A percentile compares a stretch with the other conserved stretches of the same genome.
These are phyloP conservation scores for Hydnomerulius pinastri DNA, from an alignment of 768 basidiomycete species.

Conservation along the genomic window DNA sequence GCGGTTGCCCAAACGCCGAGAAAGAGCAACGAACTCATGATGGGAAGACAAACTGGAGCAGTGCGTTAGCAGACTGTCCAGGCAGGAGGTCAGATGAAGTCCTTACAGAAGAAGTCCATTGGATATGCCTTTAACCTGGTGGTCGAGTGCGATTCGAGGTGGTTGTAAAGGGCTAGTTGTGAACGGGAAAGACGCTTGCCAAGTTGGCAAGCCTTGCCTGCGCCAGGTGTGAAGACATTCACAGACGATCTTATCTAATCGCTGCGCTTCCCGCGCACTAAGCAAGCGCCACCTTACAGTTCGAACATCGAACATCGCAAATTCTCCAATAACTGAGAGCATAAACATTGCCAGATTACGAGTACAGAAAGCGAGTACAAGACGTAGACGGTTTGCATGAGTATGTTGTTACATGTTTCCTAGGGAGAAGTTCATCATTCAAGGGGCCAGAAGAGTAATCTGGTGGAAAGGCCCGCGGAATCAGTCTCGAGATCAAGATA, in stretches of 20 bases:
- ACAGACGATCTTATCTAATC: too few relatives aligned
- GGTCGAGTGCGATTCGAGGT: too few relatives aligned
- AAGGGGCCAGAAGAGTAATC: constrained; percentile 26
- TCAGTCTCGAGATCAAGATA: constrained; percentile 3
- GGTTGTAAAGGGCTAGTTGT: too few relatives aligned
- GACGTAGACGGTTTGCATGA: not conserved
- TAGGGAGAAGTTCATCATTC: constrained; percentile 3
- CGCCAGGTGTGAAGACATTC: too few relatives aligned
- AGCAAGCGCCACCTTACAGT: too few relatives aligned
- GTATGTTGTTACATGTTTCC: not conserved
- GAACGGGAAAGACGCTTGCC: too few relatives aligned
- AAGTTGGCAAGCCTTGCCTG: too few relatives aligned
- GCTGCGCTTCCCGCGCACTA: too few relatives aligned
- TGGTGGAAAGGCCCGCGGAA: not conserved
- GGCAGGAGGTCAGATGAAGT: constrained; percentile 32
- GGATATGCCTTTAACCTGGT: not conserved
- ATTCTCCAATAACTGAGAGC: too few relatives aligned
- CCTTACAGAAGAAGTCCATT: constrained; percentile 33
- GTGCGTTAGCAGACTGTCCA: constrained; percentile 26
- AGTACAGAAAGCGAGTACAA: not conserved
- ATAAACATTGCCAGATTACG: too few relatives aligned
- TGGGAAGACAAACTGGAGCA: constrained; percentile 51
- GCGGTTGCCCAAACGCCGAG: constrained; percentile 2
- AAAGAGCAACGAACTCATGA: constrained; percentile 42
- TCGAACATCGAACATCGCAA: too few relatives aligned